Evolutionary conservation across 1,139 yeast species (phyloP), one percentile per base, ranked within the genome.

Genomic region (Sporopachydermia cereana): DNA sequence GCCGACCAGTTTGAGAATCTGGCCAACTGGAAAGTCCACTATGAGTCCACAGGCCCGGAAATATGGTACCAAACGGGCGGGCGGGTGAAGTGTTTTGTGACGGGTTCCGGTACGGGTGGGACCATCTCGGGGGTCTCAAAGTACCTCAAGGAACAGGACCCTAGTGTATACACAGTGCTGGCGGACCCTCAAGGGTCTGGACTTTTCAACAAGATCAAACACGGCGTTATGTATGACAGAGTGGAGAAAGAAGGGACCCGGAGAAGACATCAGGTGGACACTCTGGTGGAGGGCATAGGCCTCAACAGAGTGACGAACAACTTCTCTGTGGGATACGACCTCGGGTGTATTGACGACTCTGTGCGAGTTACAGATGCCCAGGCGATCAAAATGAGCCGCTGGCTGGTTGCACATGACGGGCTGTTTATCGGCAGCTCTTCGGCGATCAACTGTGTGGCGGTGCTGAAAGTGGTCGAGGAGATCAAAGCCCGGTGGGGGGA

Each of bases 111-210:
- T 30, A 77, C 83, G 0, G 83, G 79, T 36, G 79, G 79, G 73
- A 91, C 98, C 2, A 85, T 89, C 42, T 72, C 95, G 3, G 98
- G 98, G 2, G 94, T 88, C 2, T 74, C 94, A 0, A 71, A 70
- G 49, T 88, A 67, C 59, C 67, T 91, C 48, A 85, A 85, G 55
- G 76, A 75, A 48, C 59, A 64, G 44, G 52, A 64, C 18, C 61
- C 68, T 1, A 43, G 53, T 0, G 54, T 72, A 1, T 53, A 60
- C 3, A 57, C 72, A 2, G 69, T 84, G 1, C 66, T 91, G 34
- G 95, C 96, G 0, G 98, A 91, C 60, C 98, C 97, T 1, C 97
- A 86, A 57, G 98, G 98, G 0, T 79, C 93, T 12, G 98, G 98
- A 0, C 72, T 91, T 52, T 83, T 72, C 56, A 88, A 91, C 63